Evolutionary conservation across 2,329 filamentous ascomycete genomes (phyloP).

Genomic region (Diaporthe sp.): DNA sequence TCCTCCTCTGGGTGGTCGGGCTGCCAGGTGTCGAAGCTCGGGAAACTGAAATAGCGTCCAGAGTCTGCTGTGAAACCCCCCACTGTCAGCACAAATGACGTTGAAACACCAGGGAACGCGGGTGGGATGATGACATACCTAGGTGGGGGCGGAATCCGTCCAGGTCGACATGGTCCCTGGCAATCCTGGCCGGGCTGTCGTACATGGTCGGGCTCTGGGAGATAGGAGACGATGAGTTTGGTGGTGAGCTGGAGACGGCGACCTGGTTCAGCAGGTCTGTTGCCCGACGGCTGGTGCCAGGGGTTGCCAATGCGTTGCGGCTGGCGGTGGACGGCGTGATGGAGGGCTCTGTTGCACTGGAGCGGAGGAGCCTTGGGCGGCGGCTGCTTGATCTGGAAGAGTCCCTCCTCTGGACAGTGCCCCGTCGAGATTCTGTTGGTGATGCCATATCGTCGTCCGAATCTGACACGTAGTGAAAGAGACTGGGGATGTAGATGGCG

Average conservation of each 20-base stretch:
- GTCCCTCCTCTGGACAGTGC: slow-evolving; percentile 53
- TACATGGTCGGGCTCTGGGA: slow-evolving; percentile 54
- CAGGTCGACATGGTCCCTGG: slow-evolving; percentile 38
- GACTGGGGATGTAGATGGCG: slow-evolving; percentile 37
- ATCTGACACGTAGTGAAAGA: slow-evolving; percentile 38
- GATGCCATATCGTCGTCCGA: slow-evolving; percentile 48
- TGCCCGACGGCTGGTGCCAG: slow-evolving; percentile 64
- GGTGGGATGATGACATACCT: slow-evolving; percentile 35
- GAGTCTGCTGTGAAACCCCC: slow-evolving; percentile 47
- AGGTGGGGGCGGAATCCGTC: slow-evolving; percentile 38
- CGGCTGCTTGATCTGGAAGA: slow-evolving; percentile 57
- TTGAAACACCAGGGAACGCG: slow-evolving; percentile 8
- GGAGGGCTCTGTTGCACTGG: slow-evolving; percentile 69
- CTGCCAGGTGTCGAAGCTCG: slow-evolving; percentile 78
- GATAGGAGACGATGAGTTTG: slow-evolving; percentile 50
- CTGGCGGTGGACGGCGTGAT: slow-evolving; percentile 69
- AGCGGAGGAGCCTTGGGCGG: slow-evolving; percentile 67
- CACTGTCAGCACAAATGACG: slow-evolving; percentile 43
- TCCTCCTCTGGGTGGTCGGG: slow-evolving; percentile 59
- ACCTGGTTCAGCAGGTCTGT: slow-evolving; percentile 69
- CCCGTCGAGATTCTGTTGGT: slow-evolving; percentile 51
- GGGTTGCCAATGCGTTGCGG: slow-evolving; percentile 63
- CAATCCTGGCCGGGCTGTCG: slow-evolving; percentile 47
- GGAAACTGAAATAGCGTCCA: slow-evolving; percentile 79
- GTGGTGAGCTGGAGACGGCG: slow-evolving; percentile 61